Base-by-base conservation (phyloP, 148 eudicot species). In the Cornus controversa region DNA sequence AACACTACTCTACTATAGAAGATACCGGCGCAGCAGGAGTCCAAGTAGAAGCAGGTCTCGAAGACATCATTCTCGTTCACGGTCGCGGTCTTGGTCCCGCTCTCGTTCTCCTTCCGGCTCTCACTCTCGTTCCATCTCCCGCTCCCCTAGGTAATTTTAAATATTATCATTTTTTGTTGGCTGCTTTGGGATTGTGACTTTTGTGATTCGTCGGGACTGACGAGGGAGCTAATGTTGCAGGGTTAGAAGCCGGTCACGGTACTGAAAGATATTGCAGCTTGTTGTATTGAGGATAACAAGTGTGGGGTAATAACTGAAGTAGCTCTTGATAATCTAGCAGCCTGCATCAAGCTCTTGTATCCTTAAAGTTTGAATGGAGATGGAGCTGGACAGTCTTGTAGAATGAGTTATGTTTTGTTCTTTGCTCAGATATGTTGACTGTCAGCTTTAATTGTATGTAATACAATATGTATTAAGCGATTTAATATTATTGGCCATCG, bases 1-100 rank as follows among this genome's bases (percentile, higher is more conserved):
- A 57, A 8, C 24, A n/a, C 42, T 7, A 66, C 78, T 22, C 82
- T 75, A 71, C 75, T 87, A 80, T 83, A 95, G 99, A 80, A 87
- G 98, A 80, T 73, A 82, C 81, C 84, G 92, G 77, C 89, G 78
- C 69, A 93, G 99, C 80, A 84, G 93, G 79, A 96, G 99, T 80
- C 97, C 89, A 77, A 88, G 92, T 74, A 88, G 94, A 77, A 90
- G 85, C 50, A 87, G 88, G 86, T 91, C 93, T 40, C 84, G 93
- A n/a, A 88, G 90, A 81, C 31, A 78, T 72, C 40, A 75, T 77
- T 93, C 98, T 5, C 86, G 90, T 9, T 91, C 97, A 10, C 86
- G 81, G 4, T 91, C 97, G 6, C 85, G 79, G 3, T 85, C 88
- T 8, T 74, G 53, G 16, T 83, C 90, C 8, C 75, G 23, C 15